Evolutionary conservation across 139 green algal genomes (phyloP).

Genomic region (Ettlia oleoabundans): DNA sequence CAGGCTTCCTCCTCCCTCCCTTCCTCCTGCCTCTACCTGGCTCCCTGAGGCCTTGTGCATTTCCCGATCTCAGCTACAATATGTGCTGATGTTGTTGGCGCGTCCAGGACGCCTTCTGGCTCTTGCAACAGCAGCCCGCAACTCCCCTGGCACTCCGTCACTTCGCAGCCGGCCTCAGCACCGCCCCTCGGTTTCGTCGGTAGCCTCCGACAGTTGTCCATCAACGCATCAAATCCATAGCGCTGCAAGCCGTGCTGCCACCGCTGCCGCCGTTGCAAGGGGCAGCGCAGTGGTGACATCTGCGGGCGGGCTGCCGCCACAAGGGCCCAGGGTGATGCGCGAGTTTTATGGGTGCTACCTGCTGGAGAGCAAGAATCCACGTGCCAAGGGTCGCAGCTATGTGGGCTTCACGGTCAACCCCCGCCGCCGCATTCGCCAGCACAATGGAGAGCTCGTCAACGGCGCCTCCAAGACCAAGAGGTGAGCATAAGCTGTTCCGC

Average conservation of each 20-base stretch:
- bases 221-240: neutral
- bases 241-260: neutral
- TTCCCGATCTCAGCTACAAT: too few relatives aligned
- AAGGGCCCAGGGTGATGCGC: constrained; percentile 19
- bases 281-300: neutral
- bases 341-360: constrained; percentile 66
- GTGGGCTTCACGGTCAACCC: constrained; percentile 94
- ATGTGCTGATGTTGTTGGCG: too few relatives aligned
- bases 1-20: neutral
- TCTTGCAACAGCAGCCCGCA: neutral
- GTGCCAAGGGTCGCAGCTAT: constrained; percentile 48
- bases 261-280: neutral
- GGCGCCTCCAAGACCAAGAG: constrained; percentile 81
- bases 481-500: too few relatives aligned
- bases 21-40: too few relatives aligned
- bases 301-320: neutral
- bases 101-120: neutral
- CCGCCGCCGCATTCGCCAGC: constrained; percentile 82
- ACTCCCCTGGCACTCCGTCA: too few relatives aligned
- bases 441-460: constrained; percentile 88
- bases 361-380: constrained; percentile 46
- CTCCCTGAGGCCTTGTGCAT: too few relatives aligned
- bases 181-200: neutral
- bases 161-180: neutral
- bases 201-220: neutral